These are phyloP conservation scores for Rhizopogon vinicolor DNA, from an alignment of 768 basidiomycete genomes.

Conservation along the genomic window DNA sequence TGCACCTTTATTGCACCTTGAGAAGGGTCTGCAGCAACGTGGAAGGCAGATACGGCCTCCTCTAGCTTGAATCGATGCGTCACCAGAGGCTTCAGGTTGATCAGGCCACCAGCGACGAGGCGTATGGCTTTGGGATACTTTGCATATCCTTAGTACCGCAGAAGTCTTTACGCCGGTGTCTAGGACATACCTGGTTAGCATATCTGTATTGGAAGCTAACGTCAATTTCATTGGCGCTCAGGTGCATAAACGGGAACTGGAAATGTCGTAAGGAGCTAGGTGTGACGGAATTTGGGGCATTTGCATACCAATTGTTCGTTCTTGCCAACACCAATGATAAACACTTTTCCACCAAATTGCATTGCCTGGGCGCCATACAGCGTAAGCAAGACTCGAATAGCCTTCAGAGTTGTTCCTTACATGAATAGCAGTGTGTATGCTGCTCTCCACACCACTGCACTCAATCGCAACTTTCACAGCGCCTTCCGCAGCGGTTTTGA, in stretches of 20 bases:
- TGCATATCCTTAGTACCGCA: background rate
- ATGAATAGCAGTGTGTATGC: constrained; percentile 54
- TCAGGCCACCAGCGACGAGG: constrained; percentile 70
- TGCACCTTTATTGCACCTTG: constrained; percentile 71
- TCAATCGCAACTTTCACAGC: constrained; percentile 52
- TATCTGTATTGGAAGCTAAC: constrained; percentile 68
- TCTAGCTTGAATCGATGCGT: constrained; percentile 72
- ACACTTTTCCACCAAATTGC: constrained; percentile 62
- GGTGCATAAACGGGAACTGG: constrained; percentile 70
- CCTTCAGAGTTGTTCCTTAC: constrained; percentile 27
- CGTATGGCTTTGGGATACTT: constrained; percentile 83
- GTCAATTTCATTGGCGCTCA: constrained; percentile 68
- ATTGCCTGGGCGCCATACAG: constrained; percentile 37
- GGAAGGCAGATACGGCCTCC: constrained; percentile 74
- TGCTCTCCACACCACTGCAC: constrained; percentile 62
- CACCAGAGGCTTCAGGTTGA: constrained; percentile 74
- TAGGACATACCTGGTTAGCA: constrained; percentile 45
- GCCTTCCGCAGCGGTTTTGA: constrained; percentile 48
- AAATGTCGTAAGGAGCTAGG: background rate
- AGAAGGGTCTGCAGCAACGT: constrained; percentile 62
- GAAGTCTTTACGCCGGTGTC: background rate
- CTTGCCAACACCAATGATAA: constrained; percentile 68
- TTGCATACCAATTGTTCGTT: constrained; percentile 47
- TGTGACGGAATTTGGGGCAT: background rate
- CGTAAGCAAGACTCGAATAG: background rate